Evolutionary conservation across 768 basidiomycete species (phyloP), one percentile per base, ranked within the genome.

Genomic region (Cubamyces lactineus): DNA sequence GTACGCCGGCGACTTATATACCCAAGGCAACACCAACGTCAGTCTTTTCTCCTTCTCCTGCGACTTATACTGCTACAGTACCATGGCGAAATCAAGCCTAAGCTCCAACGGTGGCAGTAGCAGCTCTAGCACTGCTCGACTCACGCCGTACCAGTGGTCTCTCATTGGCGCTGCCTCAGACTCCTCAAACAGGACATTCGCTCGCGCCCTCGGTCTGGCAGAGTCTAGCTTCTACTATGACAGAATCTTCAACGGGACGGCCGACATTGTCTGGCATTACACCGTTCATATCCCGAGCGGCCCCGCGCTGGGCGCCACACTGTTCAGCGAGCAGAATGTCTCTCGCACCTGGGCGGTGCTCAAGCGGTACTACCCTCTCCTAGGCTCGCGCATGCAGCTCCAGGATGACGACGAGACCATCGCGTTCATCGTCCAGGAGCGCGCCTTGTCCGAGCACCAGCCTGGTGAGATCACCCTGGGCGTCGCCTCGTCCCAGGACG

Each of bases 281-380:
- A 69, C 74, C 46, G 55, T 81, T 34, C 57, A 75, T 59, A 43
- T 74, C 13, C 30, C 68, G 9, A 64, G 67, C 17, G n/a, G 34
- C 34, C 51, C 38, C 5, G 48, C 45, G 1, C 38, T 34, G 7
- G 59, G 59, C 58, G 48, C 62, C 61, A 24, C 56, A 72, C 38
- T 70, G 39, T 72, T 76, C 59, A 67, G 71, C 13, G 57, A 69
- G 6, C 65, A 66, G 12, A 83, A 80, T 59, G 66, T 86, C 41
- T 38, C 48, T 0, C 70, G 72, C 28, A 75, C 81, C 1, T 87
- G 84, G 84, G 28, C 72, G 21, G 67, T 75, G 12, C 69, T 83
- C 21, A 86, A 86, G 69, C 72, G 70, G 26, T 77, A 73, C 38
- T 84, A 75, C 61, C 85, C 85, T 2, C 73, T 87, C 3, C 78